A percentile compares a stretch with the other conserved stretches of the same genome.
phyloP scores from a whole-genome alignment of 2,329 filamentous ascomycete species.

The Chrysosporium queenslandicum region DNA sequence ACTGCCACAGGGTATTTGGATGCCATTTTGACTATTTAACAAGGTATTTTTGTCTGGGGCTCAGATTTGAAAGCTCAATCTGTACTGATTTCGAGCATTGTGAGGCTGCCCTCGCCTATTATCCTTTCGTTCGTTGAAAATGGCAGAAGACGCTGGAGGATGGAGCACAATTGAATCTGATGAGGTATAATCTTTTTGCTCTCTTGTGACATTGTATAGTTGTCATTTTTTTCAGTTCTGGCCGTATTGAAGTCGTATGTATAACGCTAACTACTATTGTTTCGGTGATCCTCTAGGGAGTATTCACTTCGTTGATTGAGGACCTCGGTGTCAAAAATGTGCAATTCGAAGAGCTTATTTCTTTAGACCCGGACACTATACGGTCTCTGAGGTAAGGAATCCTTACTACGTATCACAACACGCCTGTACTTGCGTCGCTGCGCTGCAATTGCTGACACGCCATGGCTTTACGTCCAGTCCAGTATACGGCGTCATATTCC shows the following conservation, averaged over 20 bases:
- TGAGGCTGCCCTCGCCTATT: background rate
- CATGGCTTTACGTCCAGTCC: too few species aligned
- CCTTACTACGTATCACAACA: too few species aligned
- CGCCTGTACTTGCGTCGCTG: too few species aligned
- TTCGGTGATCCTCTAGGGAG: slow-evolving; percentile 50
- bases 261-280: background rate
- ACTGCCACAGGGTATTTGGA: too few species aligned
- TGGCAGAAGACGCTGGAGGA: slow-evolving; percentile 57
- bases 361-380: slow-evolving; percentile 61
- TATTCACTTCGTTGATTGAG: slow-evolving; percentile 94
- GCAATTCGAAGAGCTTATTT: slow-evolving; percentile 92
- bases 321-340: slow-evolving; percentile 84
- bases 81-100: background rate
- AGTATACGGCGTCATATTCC: slow-evolving; percentile 93
- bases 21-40: too few species aligned
- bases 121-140: slow-evolving; percentile 22
- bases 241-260: too few species aligned
- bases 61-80: too few species aligned
- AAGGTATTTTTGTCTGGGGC: too few species aligned
- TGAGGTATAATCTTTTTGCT: slow-evolving; percentile 52
- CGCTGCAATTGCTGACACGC: too few species aligned
- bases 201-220: background rate
- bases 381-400: slow-evolving; percentile 32
- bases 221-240: too few species aligned
- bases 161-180: slow-evolving; percentile 99